Percentiles rank a stretch among this genome's conserved stretches.
phyloP scores from a whole-genome alignment of 768 basidiomycete species.

The Collybia mongolica region DNA sequence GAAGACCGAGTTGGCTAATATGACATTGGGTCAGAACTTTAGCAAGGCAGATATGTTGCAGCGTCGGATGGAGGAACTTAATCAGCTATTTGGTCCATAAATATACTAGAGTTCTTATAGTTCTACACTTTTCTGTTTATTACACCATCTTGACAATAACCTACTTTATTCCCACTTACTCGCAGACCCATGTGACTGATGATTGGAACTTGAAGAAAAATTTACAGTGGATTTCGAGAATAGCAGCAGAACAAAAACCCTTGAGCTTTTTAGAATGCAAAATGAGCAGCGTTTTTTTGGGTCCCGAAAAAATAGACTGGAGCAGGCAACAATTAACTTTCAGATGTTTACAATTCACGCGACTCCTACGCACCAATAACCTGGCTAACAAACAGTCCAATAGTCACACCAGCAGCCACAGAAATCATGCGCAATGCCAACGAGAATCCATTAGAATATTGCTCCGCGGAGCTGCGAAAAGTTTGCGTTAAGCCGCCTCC shows the following conservation, averaged over 20 bases:
- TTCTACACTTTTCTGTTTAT: conserved; percentile 21
- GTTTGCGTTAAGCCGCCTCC: conserved; percentile 67
- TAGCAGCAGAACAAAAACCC: background rate
- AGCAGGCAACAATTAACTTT: background rate
- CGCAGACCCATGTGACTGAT: background rate
- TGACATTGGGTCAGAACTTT: conserved; percentile 86
- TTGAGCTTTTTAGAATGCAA: conserved; percentile 56
- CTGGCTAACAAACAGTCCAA: conserved; percentile 82
- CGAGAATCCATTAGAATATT: conserved; percentile 76
- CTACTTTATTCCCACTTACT: conserved; percentile 8
- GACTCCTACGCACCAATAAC: conserved; percentile 44
- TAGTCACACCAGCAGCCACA: conserved; percentile 82
- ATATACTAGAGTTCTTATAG: conserved; percentile 27
- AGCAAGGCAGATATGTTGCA: conserved; percentile 87
- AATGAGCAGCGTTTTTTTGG: conserved; percentile 70
- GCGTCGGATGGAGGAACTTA: conserved; percentile 86
- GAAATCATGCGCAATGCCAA: conserved; percentile 82
- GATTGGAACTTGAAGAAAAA: too few relatives aligned
- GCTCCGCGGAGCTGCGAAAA: conserved; percentile 58
- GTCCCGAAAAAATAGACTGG: conserved; percentile 72
- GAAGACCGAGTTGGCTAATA: conserved; percentile 92
- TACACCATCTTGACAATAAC: conserved; percentile 11
- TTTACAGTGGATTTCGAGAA: too few relatives aligned
- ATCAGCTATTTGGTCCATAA: conserved; percentile 62
- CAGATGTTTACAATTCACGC: too few relatives aligned